Evolutionary conservation across 2,329 filamentous ascomycete genomes (phyloP).

Genomic region (Fusarium bactridioides): DNA sequence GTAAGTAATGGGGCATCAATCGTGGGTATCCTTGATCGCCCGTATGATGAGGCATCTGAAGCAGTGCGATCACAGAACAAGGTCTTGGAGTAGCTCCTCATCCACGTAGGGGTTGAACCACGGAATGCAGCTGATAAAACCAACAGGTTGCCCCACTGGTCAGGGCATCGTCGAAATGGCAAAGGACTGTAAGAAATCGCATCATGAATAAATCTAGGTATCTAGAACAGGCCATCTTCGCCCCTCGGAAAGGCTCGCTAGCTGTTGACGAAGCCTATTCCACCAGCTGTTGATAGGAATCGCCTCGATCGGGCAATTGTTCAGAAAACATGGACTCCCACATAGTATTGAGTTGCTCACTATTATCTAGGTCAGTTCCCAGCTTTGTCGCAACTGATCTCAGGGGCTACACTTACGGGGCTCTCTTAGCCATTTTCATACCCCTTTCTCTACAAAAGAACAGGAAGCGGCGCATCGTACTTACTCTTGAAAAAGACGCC

Average conservation of each 20-base stretch:
- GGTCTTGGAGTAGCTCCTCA: no score
- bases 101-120: no score
- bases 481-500: conserved; percentile 60
- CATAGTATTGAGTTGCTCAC: conserved; percentile 46
- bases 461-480: conserved; percentile 62
- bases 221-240: no score
- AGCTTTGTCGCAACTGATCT: not conserved
- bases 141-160: no score
- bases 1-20: no score
- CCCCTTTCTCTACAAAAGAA: conserved; percentile 55
- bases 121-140: no score
- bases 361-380: conserved; percentile 35
- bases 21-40: no score
- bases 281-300: conserved; percentile 37
- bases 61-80: no score
- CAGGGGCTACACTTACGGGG: conserved; percentile 50
- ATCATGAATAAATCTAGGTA: no score
- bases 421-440: conserved; percentile 50
- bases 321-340: conserved; percentile 50
- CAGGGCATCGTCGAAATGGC: no score
- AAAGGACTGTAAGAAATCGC: no score
- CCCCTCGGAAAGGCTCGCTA: not conserved
- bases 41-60: no score
- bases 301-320: conserved; percentile 39
- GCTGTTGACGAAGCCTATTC: conserved; percentile 30